A percentile compares a stretch with the other conserved stretches of the same genome.
Evolutionary conservation across 768 basidiomycete species (phyloP).

Genomic region (Filobasidium floriforme): DNA sequence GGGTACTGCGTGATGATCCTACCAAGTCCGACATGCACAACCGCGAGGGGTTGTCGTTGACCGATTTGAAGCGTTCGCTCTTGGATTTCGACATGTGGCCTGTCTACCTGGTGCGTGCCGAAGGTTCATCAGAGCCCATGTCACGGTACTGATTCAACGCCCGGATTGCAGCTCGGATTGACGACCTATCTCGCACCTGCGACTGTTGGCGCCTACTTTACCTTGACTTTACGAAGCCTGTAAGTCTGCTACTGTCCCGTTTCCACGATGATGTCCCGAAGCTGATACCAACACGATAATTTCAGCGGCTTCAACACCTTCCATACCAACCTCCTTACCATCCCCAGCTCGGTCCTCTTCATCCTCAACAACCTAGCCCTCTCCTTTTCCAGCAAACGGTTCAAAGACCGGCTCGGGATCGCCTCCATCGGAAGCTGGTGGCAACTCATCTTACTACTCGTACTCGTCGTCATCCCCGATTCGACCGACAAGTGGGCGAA

Average conservation of each 20-base stretch:
- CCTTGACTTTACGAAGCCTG: conserved; percentile 52
- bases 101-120: conserved; percentile 53
- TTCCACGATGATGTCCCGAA: too few relatives aligned
- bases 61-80: conserved; percentile 53
- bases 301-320: conserved; percentile 56
- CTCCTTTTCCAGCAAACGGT: conserved; percentile 53
- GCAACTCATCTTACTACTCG: conserved; percentile 58
- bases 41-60: conserved; percentile 54
- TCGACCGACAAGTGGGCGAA: conserved; percentile 26
- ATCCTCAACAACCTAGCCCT: conserved; percentile 51
- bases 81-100: conserved; percentile 63
- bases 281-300: too few relatives aligned
- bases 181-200: conserved; percentile 52
- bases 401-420: conserved; percentile 55
- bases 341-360: conserved; percentile 55
- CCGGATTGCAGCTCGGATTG: conserved; percentile 27
- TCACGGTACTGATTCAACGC: too few relatives aligned
- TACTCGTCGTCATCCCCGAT: conserved; percentile 50
- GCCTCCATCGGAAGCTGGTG: conserved; percentile 56
- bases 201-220: conserved; percentile 59
- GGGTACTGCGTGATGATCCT: conserved; percentile 60
- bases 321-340: conserved; percentile 58
- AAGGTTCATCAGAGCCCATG: too few relatives aligned
- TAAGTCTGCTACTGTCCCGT: too few relatives aligned
- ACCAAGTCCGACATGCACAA: conserved; percentile 64